phyloP scores from a whole-genome alignment of 2,329 filamentous ascomycete genomes.

The Fusarium subtropicale region DNA sequence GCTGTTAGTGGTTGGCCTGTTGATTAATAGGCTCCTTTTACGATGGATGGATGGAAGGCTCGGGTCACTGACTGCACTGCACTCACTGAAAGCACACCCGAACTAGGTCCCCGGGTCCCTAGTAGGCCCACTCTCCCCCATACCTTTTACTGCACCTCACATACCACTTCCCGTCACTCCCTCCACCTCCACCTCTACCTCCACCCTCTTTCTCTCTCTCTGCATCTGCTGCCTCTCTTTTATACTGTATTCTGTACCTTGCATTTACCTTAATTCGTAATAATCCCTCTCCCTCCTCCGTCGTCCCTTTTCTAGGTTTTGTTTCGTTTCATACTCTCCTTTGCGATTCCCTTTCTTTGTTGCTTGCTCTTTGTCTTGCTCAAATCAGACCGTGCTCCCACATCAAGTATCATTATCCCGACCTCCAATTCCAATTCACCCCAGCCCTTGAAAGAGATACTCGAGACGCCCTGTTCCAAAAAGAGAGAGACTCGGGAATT shows the following conservation, averaged over 20 bases:
- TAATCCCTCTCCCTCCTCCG: constrained; percentile 30
- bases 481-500: constrained; percentile 24
- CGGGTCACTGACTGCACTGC: not conserved
- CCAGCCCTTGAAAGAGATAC: constrained; percentile 11
- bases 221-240: constrained; percentile 13
- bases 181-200: constrained; percentile 14
- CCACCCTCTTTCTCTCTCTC: constrained; percentile 5
- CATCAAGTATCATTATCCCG: constrained; percentile 7
- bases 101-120: constrained; percentile 15
- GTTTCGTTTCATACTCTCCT: constrained; percentile 15
- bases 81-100: constrained; percentile 7
- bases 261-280: constrained; percentile 34
- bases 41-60: not conserved
- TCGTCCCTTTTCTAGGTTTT: constrained; percentile 10
- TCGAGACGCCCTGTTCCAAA: constrained; percentile 29
- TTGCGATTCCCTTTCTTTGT: constrained; percentile 17
- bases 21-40: constrained; percentile 23
- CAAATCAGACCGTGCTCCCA: constrained; percentile 6
- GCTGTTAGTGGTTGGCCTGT: constrained; percentile 23
- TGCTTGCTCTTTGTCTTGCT: constrained; percentile 21
- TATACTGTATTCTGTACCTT: constrained; percentile 17
- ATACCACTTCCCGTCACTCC: constrained; percentile 22
- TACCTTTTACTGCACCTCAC: constrained; percentile 5
- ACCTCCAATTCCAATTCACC: constrained; percentile 18
- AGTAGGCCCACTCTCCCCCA: constrained; percentile 17